Conservation (phyloP, 2,329 filamentous ascomycete species). For the Aureobasidium subglaciale region DNA sequence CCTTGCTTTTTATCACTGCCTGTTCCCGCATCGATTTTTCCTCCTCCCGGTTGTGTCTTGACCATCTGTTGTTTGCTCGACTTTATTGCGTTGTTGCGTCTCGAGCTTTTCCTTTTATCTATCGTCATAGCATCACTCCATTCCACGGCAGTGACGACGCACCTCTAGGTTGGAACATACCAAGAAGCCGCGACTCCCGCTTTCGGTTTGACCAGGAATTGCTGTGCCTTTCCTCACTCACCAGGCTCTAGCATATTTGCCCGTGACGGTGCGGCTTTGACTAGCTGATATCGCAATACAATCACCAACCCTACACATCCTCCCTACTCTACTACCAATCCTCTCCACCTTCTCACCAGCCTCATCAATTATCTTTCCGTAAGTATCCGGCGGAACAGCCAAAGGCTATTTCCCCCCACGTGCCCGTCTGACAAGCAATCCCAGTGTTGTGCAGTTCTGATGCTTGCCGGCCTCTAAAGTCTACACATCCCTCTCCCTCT, state of each 20-base stretch:
- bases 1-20: constrained; percentile 16
- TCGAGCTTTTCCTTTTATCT: constrained; percentile 11
- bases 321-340: constrained; percentile 15
- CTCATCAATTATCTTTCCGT: constrained; percentile 23
- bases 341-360: constrained; percentile 6
- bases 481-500: constrained; percentile 17
- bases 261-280: constrained; percentile 27
- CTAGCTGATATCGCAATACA: constrained; percentile 30
- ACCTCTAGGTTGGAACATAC: constrained; percentile 14
- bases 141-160: constrained; percentile 14
- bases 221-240: constrained; percentile 11
- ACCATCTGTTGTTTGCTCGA: constrained; percentile 18
- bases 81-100: constrained; percentile 18
- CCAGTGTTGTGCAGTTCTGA: constrained; percentile 30
- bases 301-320: constrained; percentile 19
- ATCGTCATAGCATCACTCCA: constrained; percentile 10
- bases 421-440: constrained; percentile 6
- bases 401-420: constrained; percentile 9
- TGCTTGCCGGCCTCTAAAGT: constrained; percentile 34
- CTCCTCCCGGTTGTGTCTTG: constrained; percentile 7
- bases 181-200: constrained; percentile 13
- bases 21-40: constrained; percentile 9
- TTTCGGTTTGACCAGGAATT: constrained; percentile 8
- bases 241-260: constrained; percentile 6
- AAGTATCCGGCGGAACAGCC: constrained; percentile 20